Evolutionary conservation across 2,329 filamentous ascomycete genomes (phyloP).

Genomic region (Microsporum audouinii): DNA sequence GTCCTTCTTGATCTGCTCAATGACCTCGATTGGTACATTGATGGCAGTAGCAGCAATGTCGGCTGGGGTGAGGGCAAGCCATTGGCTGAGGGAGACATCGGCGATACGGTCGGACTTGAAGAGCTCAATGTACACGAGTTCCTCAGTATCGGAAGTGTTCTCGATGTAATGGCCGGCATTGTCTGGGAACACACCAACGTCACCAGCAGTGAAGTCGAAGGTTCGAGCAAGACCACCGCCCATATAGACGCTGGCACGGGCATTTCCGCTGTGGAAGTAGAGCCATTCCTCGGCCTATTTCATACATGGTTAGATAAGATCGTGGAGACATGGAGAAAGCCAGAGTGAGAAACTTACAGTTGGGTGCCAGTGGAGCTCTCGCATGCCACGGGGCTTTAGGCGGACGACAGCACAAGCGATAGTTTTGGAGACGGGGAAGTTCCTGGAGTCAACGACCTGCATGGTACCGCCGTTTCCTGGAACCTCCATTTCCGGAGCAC

Average conservation of each 20-base stretch:
- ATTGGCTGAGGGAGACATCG: slow-evolving; percentile 57
- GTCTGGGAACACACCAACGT: slow-evolving; percentile 57
- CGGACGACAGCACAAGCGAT: slow-evolving; percentile 55
- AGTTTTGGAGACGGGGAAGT: slow-evolving; percentile 55
- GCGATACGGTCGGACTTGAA: slow-evolving; percentile 57
- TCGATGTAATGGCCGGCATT: slow-evolving; percentile 58
- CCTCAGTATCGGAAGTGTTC: slow-evolving; percentile 52
- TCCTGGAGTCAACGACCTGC: slow-evolving; percentile 54
- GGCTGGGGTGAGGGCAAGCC: slow-evolving; percentile 55
- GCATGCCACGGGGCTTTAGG: slow-evolving; percentile 50
- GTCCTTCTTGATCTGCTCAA: slow-evolving; percentile 49
- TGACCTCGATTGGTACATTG: slow-evolving; percentile 48
- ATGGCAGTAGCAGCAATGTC: slow-evolving; percentile 51
- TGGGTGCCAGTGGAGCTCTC: slow-evolving; percentile 61
- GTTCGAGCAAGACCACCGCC: slow-evolving; percentile 51
- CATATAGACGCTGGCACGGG: slow-evolving; percentile 53
- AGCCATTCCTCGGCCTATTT: slow-evolving; percentile 57
- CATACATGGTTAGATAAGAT: neutral
- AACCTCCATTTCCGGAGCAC: slow-evolving; percentile 46
- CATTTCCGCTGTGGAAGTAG: slow-evolving; percentile 55
- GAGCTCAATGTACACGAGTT: slow-evolving; percentile 57
- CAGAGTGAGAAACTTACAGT: slow-evolving; percentile 37
- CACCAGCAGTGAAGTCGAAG: slow-evolving; percentile 56
- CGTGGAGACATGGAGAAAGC: neutral
- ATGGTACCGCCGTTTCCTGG: slow-evolving; percentile 52